These are phyloP conservation scores for Taphrina confusa DNA, from an alignment of 1,139 yeast genomes.

Conservation along the genomic window DNA sequence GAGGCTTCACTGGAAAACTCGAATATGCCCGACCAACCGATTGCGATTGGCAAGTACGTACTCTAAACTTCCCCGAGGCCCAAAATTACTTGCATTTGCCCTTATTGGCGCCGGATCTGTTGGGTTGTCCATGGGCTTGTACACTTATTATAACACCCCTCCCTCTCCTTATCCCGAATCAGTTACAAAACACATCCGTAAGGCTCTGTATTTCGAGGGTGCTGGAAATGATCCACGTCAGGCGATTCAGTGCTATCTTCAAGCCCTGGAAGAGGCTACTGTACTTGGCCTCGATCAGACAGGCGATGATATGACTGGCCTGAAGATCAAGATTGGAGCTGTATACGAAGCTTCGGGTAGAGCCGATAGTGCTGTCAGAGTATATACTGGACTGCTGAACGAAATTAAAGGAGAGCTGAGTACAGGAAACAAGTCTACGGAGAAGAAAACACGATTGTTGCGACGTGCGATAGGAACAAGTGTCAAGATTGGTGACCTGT, in stretches of 20 bases:
- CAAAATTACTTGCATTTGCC: conserved; percentile 11
- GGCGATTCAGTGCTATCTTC: conserved; percentile 23
- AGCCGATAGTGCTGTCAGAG: conserved; percentile 24
- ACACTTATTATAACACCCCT: conserved; percentile 12
- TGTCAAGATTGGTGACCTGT: conserved; percentile 31
- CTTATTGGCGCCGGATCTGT: conserved; percentile 22
- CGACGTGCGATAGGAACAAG: conserved; percentile 26
- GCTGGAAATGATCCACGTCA: conserved; percentile 28
- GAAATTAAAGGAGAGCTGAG: conserved; percentile 17
- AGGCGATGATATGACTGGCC: conserved; percentile 27
- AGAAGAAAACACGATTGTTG: conserved; percentile 9
- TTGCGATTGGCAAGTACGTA: conserved; percentile 21
- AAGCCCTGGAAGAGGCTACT: conserved; percentile 31
- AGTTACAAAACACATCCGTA: conserved; percentile 27
- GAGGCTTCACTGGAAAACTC: no score
- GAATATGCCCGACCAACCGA: no score
- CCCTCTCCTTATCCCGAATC: conserved; percentile 27
- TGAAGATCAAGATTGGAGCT: conserved; percentile 30
- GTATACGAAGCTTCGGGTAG: conserved; percentile 27
- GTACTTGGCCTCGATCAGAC: conserved; percentile 24
- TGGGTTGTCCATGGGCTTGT: conserved; percentile 17
- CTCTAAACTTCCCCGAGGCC: conserved; percentile 22
- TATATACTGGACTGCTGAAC: conserved; percentile 19
- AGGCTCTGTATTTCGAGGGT: conserved; percentile 27
- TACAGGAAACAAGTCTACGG: neutral